Evolutionary conservation across 805 yeast species (phyloP), one percentile per base, ranked within the genome.

Genomic region (Saccharomycopsis fibuligera): DNA sequence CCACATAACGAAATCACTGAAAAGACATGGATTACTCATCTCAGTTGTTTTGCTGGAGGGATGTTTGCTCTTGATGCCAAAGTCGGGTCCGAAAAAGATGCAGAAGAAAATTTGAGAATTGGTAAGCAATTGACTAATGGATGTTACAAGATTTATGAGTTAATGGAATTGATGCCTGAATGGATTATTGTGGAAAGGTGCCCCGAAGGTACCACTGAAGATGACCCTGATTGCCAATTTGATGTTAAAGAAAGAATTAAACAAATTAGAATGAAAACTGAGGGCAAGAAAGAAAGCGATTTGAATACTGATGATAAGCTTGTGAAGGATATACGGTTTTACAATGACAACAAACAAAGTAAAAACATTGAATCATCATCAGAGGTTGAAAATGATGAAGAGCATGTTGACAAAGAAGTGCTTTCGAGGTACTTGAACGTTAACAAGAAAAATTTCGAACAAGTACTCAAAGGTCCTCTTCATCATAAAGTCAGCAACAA

Each of bases 41-140:
- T 75, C 41, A 59, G 74, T 5, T 79, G 84, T 56, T 75, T 72
- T 48, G 63, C 75, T 3, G 82, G 81, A 14, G 77, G 81, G 2
- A 75, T 74, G 70, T 64, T 73, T 56, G 75, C 75, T 0, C 57
- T 77, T 23, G 77, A 76, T 1, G 65, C 76, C 4, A 69, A 63
- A 41, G 48, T 75, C 1, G 39, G 19, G 3, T 10, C 14, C 37
- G 17, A 8, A 5, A 29, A 29, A 12, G 31, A 29, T 9, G 37
- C 37, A n/a, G 54, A 60, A 3, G 60, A 58, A 27, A 73, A 72
- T 49, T 51, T 70, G 42, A 62, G 62, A 12, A 51, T 65, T n/a
- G 82, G 76, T 3, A 62, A 60, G 19, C 61, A 67, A 35, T 49
- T 79, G 8, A 68, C 81, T 0, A 59, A 68, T 39, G 80, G 82